Base-by-base conservation (phyloP, 2,329 filamentous ascomycete genomes). In the Bipolaris bicolor region DNA sequence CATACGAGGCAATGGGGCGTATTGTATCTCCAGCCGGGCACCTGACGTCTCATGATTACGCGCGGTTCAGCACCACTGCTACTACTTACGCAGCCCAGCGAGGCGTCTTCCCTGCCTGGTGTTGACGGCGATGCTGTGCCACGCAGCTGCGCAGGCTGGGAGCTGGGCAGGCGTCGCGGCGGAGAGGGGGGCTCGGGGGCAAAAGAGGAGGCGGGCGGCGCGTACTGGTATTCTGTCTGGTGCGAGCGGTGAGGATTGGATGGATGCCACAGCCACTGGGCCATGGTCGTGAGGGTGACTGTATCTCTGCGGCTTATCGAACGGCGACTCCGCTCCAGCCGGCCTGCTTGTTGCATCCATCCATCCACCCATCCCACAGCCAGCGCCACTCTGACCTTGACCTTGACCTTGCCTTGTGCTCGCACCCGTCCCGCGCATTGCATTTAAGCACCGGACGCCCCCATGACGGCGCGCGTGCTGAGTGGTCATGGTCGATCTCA, bases 301-400 rank as follows among this genome's bases (percentile, higher is more conserved):
- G 47, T 40, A 40, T 41, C 24, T 18, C 7, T 51, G 40, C 50
- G 43, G 52, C 57, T 59, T 62, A 62, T 62, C 49, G 51, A 33
- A 48, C 58, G 58, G 58, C 60, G 49, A 60, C 57, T 62, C 57
- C 57, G 57, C 57, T 60, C 45, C 57, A 59, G 50, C 55, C 55
- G 18, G 49, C 34, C 43, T 52, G 41, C 15, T 47, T 26, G 18
- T 46, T 34, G 24, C 24, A 31, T 31, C 31, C 54, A 31, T 20
- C 20, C 20, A 20, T 20, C 20, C 20, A 20, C 3, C 20, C 20
- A 31, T 31, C 31, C 54, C 37, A 15, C 31, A 36, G 24, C 45
- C 44, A 45, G 33, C 33, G 31, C 37, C 49, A 33, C 44, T 29
- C 26, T 29, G 26, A 26, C 34, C 44, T 13, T 37, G 7, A n/a